Evolutionary conservation across 1,284 basidiomycete genomes (phyloP), one percentile per base, ranked within the genome.

Genomic region (Ceratobasidium sp.): DNA sequence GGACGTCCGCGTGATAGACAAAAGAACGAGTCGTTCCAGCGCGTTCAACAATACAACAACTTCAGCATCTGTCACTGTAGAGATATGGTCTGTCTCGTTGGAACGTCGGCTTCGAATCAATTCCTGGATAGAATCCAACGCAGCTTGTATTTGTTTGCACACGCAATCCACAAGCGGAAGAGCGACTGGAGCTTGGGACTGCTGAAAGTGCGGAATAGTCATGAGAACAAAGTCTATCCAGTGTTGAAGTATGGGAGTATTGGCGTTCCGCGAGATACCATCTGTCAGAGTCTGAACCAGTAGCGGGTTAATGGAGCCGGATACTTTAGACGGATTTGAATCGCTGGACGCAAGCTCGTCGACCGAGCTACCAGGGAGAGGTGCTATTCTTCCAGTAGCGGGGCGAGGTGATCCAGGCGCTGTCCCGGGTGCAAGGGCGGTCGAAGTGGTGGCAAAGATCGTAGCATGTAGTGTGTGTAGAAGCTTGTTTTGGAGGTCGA

Each of bases 171-270:
- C 93, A 28, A 99, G 86, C 0, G 95, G 93, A 18, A 91, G 87
- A n/a, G 98, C 87, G 55, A 94, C 88, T 18, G 88, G 86, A 58
- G 91, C 90, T 7, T 95, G 86, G 28, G 90, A 87, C 60, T 91
- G 91, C 79, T 94, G 93, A 82, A 95, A 94, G 81, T 95, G 92
- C 0, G 95, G 92, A 9, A 97, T 87, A 0, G 95, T 94, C 92
- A 95, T 95, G 73, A 98, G 89, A 77, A 98, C 89, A 84, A 99
- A 99, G 84, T 99, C 97, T 28, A 98, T 89, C 97, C 97, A 99
- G 83, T 98, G 95, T 83, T 97, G 96, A 15, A 98, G 86, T 28
- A 97, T 89, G 0, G 94, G 89, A 26, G 92, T 91, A 84, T 97
- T 97, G 28, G 89, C 86, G 5, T 89, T 86, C 4, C 87, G 85